Evolutionary conservation across 371 early-diverging fungal genomes (phyloP).

Genomic region (Furculomyces boomerangus): DNA sequence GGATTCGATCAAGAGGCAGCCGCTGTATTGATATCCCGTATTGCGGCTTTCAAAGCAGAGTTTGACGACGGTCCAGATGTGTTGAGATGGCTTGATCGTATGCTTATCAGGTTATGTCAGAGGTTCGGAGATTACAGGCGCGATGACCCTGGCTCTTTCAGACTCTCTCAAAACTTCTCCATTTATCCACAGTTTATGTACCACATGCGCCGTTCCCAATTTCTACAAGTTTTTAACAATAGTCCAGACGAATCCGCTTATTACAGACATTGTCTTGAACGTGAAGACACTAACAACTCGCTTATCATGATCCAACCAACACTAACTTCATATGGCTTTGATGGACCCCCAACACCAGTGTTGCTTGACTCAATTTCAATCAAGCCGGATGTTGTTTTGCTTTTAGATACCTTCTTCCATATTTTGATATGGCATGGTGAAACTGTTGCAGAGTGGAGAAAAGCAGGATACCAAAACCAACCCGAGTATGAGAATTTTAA

Average conservation of each 20-base stretch:
- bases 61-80: conserved; percentile 98
- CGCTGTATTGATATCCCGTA: conserved; percentile 96
- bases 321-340: conserved; percentile 83
- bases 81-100: conserved; percentile 96
- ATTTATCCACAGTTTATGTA: conserved; percentile 99
- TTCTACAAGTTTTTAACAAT: conserved; percentile 98
- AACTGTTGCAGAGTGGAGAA: conserved; percentile 82
- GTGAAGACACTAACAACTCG: conserved; percentile 89
- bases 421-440: conserved; percentile 93
- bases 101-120: conserved; percentile 95
- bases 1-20: conserved; percentile 99
- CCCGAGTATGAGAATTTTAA: conserved; percentile 89
- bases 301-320: conserved; percentile 99
- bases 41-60: conserved; percentile 93
- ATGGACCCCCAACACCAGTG: conserved; percentile 82
- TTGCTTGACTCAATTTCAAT: conserved; percentile 94
- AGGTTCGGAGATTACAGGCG: conserved; percentile 92
- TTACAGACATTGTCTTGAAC: conserved; percentile 85
- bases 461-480: conserved; percentile 79
- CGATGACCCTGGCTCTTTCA: conserved; percentile 88
- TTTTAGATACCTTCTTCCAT: conserved; percentile 98
- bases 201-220: conserved; percentile 94
- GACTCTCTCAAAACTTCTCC: conserved; percentile 84
- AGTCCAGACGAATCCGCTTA: conserved; percentile 98
- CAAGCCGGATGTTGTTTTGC: conserved; percentile 85